Base-by-base conservation (phyloP, 2,329 filamentous ascomycete genomes). In the Torrubiella hemipterigena region DNA sequence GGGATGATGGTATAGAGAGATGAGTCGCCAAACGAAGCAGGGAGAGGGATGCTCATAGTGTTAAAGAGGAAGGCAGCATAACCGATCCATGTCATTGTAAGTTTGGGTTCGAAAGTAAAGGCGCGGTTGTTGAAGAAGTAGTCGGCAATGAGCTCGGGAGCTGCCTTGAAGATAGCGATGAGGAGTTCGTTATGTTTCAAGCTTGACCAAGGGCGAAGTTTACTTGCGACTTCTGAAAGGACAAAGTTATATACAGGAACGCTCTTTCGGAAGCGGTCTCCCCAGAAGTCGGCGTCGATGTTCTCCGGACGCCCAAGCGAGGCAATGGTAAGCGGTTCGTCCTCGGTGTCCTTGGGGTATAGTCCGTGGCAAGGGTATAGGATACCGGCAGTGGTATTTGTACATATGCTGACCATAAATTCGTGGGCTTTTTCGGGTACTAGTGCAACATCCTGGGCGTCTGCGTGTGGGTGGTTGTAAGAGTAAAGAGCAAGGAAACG, bases 31-130 rank as follows among this genome's bases (percentile, higher is more conserved):
- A 89, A 84, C 37, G 70, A 71, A 17, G 61, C 50, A 3, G 87
- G 87, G 3, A 94, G 63, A 2, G 78, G 74, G 21, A 93, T 61
- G 35, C 79, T 71, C 27, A 95, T 75, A 2, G 78, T 74, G 38
- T 81, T 81, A 54, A 93, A 93, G 5, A 98, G 59, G 39, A 96
- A 84, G 0, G 86, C 77, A 0, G 86, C 85, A 50, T 93, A 94
- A 25, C 89, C 87, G 42, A 96, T 82, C 91, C 91, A 98, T 0
- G 86, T 91, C 27, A 86, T 78, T 4, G 86, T 91, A 5, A 93
- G 67, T 49, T 94, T 96, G 0, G 91, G 87, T 25, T 96, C 87
- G 39, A 93, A 85, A 0, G 78, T 74, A 46, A 96, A 91, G 32
- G 78, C 73, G 37, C 72, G 77, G 48, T 85, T 87, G 49, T 73